Base-by-base conservation (phyloP, 2,329 filamentous ascomycete species). In the Fusarium torulosum region DNA sequence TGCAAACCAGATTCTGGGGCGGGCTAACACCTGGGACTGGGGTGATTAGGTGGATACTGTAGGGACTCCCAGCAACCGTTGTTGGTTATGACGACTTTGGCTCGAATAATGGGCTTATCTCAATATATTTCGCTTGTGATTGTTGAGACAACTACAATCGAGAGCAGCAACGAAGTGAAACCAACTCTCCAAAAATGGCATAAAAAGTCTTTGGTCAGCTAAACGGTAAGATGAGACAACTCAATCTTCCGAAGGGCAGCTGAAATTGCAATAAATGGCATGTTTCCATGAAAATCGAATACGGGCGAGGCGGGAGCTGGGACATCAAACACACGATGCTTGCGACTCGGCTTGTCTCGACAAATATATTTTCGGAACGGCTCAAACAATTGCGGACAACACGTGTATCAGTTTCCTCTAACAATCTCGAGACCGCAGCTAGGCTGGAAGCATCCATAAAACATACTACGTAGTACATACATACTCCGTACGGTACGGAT, bases 21-120 rank as follows among this genome's bases (percentile, higher is more conserved):
- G 60, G 37, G 55, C 51, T 69, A 50, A 42, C 20, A 51, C 25
- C 47, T 21, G 59, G 62, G 56, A 44, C 55, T 46, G 59, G 59
- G 55, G 41, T 59, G 58, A 31, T 29, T 43, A 29, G n/a, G 41
- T 43, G 49, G 58, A 13, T 19, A 29, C 40, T 21, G 38, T 67
- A 64, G 44, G 38, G 31, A 52, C 33, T 63, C 33, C 31, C 27
- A 40, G 27, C 41, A 38, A 42, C 52, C 42, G 49, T 41, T 45
- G 33, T 40, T 44, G 25, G 35, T 25, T 50, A 54, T 59, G 44
- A 67, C 53, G 50, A 66, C 52, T 52, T 23, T 49, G 38, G 42
- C 20, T 31, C 31, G 27, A 31, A 38, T 13, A 47, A 63, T 33
- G 19, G 40, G 29, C 21, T 38, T 45, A 38, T 55, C 45, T 19